Percentiles rank a stretch among this genome's conserved stretches.
These are phyloP conservation scores for Beverwykella pulmonaria DNA, from an alignment of 495 filamentous ascomycete species.

Conservation along the genomic window DNA sequence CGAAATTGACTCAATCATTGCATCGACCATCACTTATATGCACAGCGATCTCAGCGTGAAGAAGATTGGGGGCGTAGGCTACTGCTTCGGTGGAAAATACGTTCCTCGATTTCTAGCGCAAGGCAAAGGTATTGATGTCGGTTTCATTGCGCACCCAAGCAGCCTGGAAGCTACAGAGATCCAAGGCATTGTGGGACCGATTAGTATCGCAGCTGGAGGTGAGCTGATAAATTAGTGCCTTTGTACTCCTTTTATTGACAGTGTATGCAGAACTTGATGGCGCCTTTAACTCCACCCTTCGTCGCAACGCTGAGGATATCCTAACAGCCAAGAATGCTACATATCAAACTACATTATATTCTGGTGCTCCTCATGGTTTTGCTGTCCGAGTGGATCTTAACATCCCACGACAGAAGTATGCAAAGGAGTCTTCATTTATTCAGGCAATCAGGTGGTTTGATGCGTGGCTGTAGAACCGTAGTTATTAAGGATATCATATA, in stretches of 20 bases:
- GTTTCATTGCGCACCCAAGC: slow-evolving; percentile 30
- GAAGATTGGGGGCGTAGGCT: slow-evolving; percentile 16
- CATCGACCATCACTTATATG: slow-evolving; percentile 14
- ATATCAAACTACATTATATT: slow-evolving; percentile 25
- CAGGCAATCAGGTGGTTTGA: slow-evolving; percentile 30
- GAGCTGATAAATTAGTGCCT: not conserved
- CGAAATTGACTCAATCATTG: slow-evolving; percentile 24
- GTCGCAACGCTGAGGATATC: slow-evolving; percentile 26
- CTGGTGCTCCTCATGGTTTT: slow-evolving; percentile 28
- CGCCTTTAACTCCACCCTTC: slow-evolving; percentile 16
- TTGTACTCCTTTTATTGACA: not conserved
- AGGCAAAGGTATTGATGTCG: slow-evolving; percentile 24
- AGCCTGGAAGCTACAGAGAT: slow-evolving; percentile 16
- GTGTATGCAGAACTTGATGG: slow-evolving; percentile 12
- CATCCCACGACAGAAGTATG: slow-evolving; percentile 18
- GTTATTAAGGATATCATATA: not conserved
- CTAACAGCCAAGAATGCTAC: slow-evolving; percentile 13
- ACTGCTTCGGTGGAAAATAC: slow-evolving; percentile 30
- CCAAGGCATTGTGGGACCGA: slow-evolving; percentile 17
- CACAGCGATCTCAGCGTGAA: slow-evolving; percentile 10
- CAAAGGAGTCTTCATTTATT: slow-evolving; percentile 21
- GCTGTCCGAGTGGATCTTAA: slow-evolving; percentile 20
- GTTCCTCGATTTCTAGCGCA: slow-evolving; percentile 21
- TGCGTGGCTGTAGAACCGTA: slow-evolving; percentile 16
- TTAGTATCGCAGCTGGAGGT: slow-evolving; percentile 33